Evolutionary conservation across 768 basidiomycete species (phyloP), one percentile per base, ranked within the genome.

Genomic region (Leccinum uliginosum): DNA sequence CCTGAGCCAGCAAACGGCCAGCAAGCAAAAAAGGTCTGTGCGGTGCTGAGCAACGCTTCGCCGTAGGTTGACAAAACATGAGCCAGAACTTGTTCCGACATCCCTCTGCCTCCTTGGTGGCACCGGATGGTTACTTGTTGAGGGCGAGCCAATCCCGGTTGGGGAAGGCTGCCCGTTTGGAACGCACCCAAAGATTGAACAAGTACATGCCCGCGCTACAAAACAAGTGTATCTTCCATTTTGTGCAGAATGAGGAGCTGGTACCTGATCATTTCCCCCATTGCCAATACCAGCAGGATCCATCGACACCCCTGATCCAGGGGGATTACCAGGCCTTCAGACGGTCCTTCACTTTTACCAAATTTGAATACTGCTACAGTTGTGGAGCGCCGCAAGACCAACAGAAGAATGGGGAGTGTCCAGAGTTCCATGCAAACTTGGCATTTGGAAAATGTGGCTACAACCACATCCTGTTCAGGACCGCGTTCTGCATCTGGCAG

Each of bases 381-480:
- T 55, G 38, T 26, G 29, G 49, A 24, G 38, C 40, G 17, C 48
- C 40, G 6, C 54, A 55, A 51, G 49, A 55, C 19, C 48, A 24
- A 26, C 48, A 51, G 5, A 43, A 32, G 0, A 55, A 55, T 6
- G 21, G 48, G 23, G 54, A 55, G 47, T 51, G 49, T 6, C 54
- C 27, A 2, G 27, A 5, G 17, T 55, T 55, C 35, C 50, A 51
- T 3, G 24, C 2, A 4, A 19, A 26, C 17, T 35, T 56, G 12
- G n/a, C 3, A 12, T 45, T 56, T 17, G 55, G 55, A 51, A 56
- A 45, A 34, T 54, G 46, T 38, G 53, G 34, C 30, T 53, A 53
- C 43, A 32, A 44, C 4, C 52, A 53, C 3, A 11, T 55, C 4
- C 10, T 55, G 21, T 55, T 55, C 35, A 50, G 48, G 35, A 55